Percentiles rank a stretch among this genome's conserved stretches.
Evolutionary conservation across 2,329 filamentous ascomycete species (phyloP).

Genomic region (Exserohilum turcica): DNA sequence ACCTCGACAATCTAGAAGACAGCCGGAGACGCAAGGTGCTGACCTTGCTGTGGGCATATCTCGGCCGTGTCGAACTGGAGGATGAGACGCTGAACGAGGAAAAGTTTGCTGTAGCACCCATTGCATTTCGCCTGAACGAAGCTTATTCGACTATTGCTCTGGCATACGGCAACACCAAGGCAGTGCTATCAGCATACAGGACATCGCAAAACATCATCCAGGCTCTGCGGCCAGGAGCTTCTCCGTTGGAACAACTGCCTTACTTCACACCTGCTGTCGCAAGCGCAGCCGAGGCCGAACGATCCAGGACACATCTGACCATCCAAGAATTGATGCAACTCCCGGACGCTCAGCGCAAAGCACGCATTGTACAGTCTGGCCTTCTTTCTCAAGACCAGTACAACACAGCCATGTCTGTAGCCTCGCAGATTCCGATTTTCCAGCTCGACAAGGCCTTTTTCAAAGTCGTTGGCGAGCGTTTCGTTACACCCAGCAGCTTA

Average conservation of each 20-base stretch:
- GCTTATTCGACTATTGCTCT: slow-evolving; percentile 86
- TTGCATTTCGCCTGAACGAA: slow-evolving; percentile 82
- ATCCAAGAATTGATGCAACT: slow-evolving; percentile 90
- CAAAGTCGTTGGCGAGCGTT: slow-evolving; percentile 94
- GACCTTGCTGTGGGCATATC: slow-evolving; percentile 91
- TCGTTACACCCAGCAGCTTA: slow-evolving; percentile 87
- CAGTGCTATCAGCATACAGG: slow-evolving; percentile 80
- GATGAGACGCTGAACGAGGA: slow-evolving; percentile 77
- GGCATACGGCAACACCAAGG: slow-evolving; percentile 81
- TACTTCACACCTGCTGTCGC: slow-evolving; percentile 72
- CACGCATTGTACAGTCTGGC: slow-evolving; percentile 69
- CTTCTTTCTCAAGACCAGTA: slow-evolving; percentile 80
- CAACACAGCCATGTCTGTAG: slow-evolving; percentile 73
- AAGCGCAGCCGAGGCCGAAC: slow-evolving; percentile 71
- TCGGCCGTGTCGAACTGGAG: slow-evolving; percentile 83
- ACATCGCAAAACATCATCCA: slow-evolving; percentile 88
- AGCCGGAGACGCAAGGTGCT: slow-evolving; percentile 82
- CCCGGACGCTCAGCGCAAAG: slow-evolving; percentile 73
- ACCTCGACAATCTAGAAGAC: slow-evolving; percentile 79
- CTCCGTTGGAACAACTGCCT: slow-evolving; percentile 89
- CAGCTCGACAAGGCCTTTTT: slow-evolving; percentile 93
- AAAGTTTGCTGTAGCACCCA: slow-evolving; percentile 87
- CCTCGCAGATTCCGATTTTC: slow-evolving; percentile 81
- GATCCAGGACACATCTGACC: slow-evolving; percentile 66
- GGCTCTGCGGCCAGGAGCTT: slow-evolving; percentile 79